Conservation (phyloP, 2,329 filamentous ascomycete genomes). For the Clonostachys rhizophaga region DNA sequence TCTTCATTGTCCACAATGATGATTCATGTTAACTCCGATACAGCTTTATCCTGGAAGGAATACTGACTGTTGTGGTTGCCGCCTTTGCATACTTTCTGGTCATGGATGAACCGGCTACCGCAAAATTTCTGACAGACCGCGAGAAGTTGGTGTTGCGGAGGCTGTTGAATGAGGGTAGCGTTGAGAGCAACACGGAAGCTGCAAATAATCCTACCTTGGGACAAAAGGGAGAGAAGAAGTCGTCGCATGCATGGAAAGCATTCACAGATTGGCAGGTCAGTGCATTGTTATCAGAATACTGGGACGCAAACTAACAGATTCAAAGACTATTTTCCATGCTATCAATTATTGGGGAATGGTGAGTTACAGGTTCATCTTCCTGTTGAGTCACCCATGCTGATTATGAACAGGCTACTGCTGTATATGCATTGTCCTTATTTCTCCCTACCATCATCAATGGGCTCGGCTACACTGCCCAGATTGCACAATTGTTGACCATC, state of each 20-base stretch:
- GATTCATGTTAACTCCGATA: not conserved
- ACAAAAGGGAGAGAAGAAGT: slow-evolving; percentile 9
- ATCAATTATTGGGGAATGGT: slow-evolving; percentile 28
- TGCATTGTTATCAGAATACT: slow-evolving; percentile 15
- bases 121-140: slow-evolving; percentile 13
- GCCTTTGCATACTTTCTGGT: not conserved
- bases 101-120: slow-evolving; percentile 2
- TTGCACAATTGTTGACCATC: slow-evolving; percentile 41
- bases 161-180: slow-evolving; percentile 13
- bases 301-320: not conserved
- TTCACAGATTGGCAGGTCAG: slow-evolving; percentile 67
- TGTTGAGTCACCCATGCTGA: not conserved
- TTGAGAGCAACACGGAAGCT: not conserved
- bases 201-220: not conserved
- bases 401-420: slow-evolving; percentile 6
- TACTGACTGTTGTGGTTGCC: slow-evolving; percentile 21
- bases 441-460: slow-evolving; percentile 57
- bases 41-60: slow-evolving; percentile 37
- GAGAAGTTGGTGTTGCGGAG: slow-evolving; percentile 12
- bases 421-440: slow-evolving; percentile 43
- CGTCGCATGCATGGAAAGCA: slow-evolving; percentile 40
- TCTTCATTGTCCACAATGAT: not conserved
- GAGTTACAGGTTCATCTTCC: not conserved
- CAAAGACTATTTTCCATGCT: slow-evolving; percentile 13
- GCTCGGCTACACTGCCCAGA: not conserved